These are phyloP conservation scores for Camelina neglecta DNA, from an alignment of 345 rosid species.

Conservation along the genomic window DNA sequence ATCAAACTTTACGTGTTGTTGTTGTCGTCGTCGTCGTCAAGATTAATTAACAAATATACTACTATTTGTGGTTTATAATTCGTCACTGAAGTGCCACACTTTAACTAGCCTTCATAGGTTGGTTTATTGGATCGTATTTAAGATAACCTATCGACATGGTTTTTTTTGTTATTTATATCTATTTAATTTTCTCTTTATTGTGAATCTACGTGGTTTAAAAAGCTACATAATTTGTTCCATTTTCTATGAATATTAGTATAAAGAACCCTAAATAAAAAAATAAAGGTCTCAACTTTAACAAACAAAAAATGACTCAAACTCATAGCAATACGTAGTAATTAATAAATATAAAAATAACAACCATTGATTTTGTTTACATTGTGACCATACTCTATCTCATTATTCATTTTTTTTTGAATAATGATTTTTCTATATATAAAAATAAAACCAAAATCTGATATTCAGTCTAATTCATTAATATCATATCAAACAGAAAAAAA, in stretches of 20 bases:
- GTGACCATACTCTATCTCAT: no score
- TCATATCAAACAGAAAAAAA: not conserved
- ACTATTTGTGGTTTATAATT: not conserved
- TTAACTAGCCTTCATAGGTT: not conserved
- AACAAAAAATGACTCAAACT: not conserved
- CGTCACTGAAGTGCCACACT: not conserved
- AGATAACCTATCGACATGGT: not conserved
- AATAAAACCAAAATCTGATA: no score
- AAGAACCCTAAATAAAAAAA: not conserved
- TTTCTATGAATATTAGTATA: not conserved
- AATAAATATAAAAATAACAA: not conserved
- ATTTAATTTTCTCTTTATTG: not conserved
- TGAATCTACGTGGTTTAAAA: not conserved
- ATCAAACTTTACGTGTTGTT: no score
- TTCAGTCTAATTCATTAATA: no score
- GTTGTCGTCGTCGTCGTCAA: no score
- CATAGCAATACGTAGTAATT: not conserved
- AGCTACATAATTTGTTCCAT: not conserved
- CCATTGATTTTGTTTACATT: no score
- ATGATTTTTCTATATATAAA: no score
- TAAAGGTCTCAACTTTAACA: not conserved
- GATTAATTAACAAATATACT: no score
- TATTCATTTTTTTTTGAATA: no score
- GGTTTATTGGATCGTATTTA: not conserved
- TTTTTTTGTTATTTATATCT: not conserved